Percentiles rank a stretch among this genome's conserved stretches.
phyloP scores from a whole-genome alignment of 2,329 filamentous ascomycete genomes.

The Ophiostoma triangulosporum region DNA sequence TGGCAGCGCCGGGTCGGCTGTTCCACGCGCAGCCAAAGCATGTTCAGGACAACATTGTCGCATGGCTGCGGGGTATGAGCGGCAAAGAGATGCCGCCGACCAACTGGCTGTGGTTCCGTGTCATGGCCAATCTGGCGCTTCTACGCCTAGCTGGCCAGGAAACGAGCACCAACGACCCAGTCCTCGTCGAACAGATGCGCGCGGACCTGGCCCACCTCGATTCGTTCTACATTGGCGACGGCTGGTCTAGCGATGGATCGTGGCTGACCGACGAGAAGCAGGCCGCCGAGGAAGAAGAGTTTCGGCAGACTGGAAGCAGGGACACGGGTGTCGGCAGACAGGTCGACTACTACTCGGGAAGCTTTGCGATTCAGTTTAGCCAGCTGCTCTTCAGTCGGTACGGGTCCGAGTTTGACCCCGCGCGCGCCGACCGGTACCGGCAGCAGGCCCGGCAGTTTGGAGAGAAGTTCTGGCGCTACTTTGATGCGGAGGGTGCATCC shows the following conservation, averaged over 20 bases:
- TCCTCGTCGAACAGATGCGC: conserved; percentile 4
- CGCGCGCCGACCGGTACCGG: conserved; percentile 19
- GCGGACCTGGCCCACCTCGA: conserved; percentile 11
- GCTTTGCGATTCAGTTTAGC: conserved; percentile 16
- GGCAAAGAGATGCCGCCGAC: conserved; percentile 11
- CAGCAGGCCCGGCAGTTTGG: conserved; percentile 24
- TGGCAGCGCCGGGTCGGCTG: conserved; percentile 28
- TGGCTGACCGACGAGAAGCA: conserved; percentile 8
- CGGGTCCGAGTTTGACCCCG: conserved; percentile 23
- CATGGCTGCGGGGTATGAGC: conserved; percentile 12
- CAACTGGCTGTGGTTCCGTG: conserved; percentile 15
- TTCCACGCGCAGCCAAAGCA: conserved; percentile 16
- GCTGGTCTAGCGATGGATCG: conserved; percentile 13
- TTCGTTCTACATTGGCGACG: conserved; percentile 8
- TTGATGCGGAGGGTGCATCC: conserved; percentile 26
- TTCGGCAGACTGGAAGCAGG: not conserved
- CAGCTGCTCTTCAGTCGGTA: conserved; percentile 27
- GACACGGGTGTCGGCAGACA: conserved; percentile 4
- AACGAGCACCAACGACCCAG: not conserved
- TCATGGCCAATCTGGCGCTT: conserved; percentile 12
- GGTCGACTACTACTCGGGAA: conserved; percentile 16
- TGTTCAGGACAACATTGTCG: conserved; percentile 20
- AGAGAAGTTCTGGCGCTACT: conserved; percentile 27
- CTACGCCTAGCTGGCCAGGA: conserved; percentile 3
- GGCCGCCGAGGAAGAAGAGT: not conserved